Evolutionary conservation across 352 stramenopile genomes (phyloP).

Genomic region (Phytophthora megakarya): DNA sequence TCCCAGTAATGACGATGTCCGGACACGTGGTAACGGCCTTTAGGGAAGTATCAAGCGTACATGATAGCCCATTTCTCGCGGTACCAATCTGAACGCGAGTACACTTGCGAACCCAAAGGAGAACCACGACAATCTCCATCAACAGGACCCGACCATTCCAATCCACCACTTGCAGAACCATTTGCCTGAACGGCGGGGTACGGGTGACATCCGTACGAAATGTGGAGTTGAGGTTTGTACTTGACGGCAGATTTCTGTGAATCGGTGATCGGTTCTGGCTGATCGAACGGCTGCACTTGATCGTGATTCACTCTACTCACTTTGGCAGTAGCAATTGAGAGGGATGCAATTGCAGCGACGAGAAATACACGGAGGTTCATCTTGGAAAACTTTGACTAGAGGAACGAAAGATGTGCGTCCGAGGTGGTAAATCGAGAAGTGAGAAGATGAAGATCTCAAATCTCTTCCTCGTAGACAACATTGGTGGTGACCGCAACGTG

Average conservation of each 20-base stretch:
- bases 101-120: slow-evolving; percentile 30
- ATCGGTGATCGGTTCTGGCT: background rate
- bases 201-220: slow-evolving; percentile 10
- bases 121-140: slow-evolving; percentile 32
- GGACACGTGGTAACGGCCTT: slow-evolving; percentile 33
- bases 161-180: slow-evolving; percentile 7
- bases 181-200: slow-evolving; percentile 12
- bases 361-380: slow-evolving; percentile 29
- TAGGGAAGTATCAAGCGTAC: slow-evolving; percentile 48
- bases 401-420: background rate
- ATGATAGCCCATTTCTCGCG: slow-evolving; percentile 36
- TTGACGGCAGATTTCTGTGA: slow-evolving; percentile 7
- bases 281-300: slow-evolving; percentile 14
- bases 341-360: slow-evolving; percentile 8
- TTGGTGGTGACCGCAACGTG: slow-evolving; percentile 1
- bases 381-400: background rate
- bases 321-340: slow-evolving; percentile 4
- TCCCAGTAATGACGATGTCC: slow-evolving; percentile 52
- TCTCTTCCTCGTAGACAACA: too few relatives aligned
- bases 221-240: slow-evolving; percentile 6
- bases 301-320: slow-evolving; percentile 34
- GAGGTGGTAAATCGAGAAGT: slow-evolving; percentile 10
- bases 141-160: slow-evolving; percentile 30
- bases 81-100: slow-evolving; percentile 28
- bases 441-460: slow-evolving; percentile 6